Evolutionary conservation across 2,329 filamentous ascomycete species (phyloP), one percentile per base, ranked within the genome.

Genomic region (Sarocladium kiliense): DNA sequence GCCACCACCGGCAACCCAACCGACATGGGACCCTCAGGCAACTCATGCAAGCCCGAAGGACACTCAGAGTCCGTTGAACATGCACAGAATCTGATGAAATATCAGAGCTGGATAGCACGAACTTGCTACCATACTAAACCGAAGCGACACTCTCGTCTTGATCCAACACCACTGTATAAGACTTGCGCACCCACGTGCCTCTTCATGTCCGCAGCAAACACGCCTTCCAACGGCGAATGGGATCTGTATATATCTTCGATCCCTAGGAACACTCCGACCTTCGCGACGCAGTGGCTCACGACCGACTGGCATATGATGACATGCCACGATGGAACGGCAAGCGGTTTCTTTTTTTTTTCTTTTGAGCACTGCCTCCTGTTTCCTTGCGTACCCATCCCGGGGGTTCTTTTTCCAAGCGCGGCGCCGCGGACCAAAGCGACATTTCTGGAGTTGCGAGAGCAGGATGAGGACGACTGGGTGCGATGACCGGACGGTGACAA

Each of bases 1-100:
- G 25, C 75, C 77, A 7, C 78, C 79, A 42, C 75, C 77, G 6
- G 78, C 79, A 41, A 70, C 68, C 26, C 60, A 62, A 37, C 59
- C 62, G n/a, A 61, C 68, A 6, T 79, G 76, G 74, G 74, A 80
- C 36, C 65, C 71, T 39, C 67, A 67, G 57, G 65, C 74, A 37
- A 72, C 70, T 2, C 76, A 74, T 58, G 68, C 70, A 41, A 65
- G 51, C 44, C 50, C 56, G 18, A 30, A 55, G 18, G 54, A 55
- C 14, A 45, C 27, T 12, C 54, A 50, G 66, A 79, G 83, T 62
- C 79, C 80, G 2, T 68, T 83, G 21, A 77, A 73, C 55, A 81
- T 83, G 78, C 82, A 84, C 65, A 73, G 44, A 18, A 47, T 47
- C 23, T 47, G 44, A 47, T 23, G 7, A 21, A 21, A 74, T 62